A percentile compares a stretch with the other conserved stretches of the same genome.
Evolutionary conservation across 495 filamentous ascomycete genomes (phyloP).

Genomic region (Umbilicaria muhlenbergii): DNA sequence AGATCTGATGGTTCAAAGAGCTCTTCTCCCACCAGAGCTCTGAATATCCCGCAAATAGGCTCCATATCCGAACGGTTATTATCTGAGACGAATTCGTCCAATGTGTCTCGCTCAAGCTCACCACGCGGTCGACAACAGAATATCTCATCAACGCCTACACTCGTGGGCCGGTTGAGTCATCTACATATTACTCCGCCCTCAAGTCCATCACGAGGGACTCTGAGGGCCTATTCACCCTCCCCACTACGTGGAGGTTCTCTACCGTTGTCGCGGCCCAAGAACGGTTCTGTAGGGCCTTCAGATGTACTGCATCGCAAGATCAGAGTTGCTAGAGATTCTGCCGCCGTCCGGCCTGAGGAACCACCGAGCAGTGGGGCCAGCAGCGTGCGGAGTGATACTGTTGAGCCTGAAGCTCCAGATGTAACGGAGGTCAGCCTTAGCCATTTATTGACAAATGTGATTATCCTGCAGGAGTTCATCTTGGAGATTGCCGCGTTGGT

Average conservation of each 20-base stretch:
- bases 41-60: conserved; percentile 3
- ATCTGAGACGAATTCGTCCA: conserved; percentile 5
- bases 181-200: conserved; percentile 11
- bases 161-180: conserved; percentile 8
- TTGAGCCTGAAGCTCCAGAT: conserved; percentile 18
- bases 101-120: conserved; percentile 10
- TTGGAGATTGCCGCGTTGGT: conserved; percentile 77
- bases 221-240: conserved; percentile 13
- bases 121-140: conserved; percentile 11
- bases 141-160: background rate
- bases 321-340: background rate
- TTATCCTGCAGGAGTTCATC: conserved; percentile 58
- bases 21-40: background rate
- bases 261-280: conserved; percentile 3
- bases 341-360: background rate
- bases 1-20: conserved; percentile 6
- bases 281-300: conserved; percentile 2
- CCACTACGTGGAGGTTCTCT: conserved; percentile 10
- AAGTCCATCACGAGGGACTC: conserved; percentile 5
- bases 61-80: conserved; percentile 12
- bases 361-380: conserved; percentile 11
- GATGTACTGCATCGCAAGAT: conserved; percentile 9
- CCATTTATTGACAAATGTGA: conserved; percentile 63
- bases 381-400: conserved; percentile 12
- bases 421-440: conserved; percentile 50